A percentile compares a stretch with the other conserved stretches of the same genome.
These are phyloP conservation scores for Leishmania arabica DNA, from an alignment of 208 protist genomes.

Conservation along the genomic window DNA sequence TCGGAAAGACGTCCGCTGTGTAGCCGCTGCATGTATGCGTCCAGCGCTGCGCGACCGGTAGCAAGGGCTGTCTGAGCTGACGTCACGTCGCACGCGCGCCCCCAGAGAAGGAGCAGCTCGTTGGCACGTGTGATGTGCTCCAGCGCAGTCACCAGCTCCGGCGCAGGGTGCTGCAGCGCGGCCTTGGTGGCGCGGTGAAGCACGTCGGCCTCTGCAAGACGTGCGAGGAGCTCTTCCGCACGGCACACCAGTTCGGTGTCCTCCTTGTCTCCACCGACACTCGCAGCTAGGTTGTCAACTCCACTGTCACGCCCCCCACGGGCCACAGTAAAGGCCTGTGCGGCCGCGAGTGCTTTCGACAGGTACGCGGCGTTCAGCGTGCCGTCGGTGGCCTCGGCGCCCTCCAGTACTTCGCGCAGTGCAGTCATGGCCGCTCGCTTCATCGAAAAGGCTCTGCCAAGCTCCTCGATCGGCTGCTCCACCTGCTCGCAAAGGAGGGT, in stretches of 20 bases:
- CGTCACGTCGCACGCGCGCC: slow-evolving; percentile 35
- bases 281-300: not conserved
- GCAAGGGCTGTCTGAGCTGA: slow-evolving; percentile 28
- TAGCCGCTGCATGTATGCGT: not conserved
- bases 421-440: slow-evolving; percentile 32
- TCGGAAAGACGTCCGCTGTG: not conserved
- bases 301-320: not conserved
- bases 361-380: slow-evolving; percentile 18
- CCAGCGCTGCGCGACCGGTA: slow-evolving; percentile 25
- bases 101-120: slow-evolving; percentile 53
- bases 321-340: slow-evolving; percentile 4
- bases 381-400: not conserved
- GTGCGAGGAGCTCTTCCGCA: slow-evolving; percentile 53
- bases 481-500: slow-evolving; percentile 50
- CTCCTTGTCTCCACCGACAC: not conserved
- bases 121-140: slow-evolving; percentile 68
- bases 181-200: slow-evolving; percentile 21
- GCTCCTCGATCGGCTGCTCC: slow-evolving; percentile 41
- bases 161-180: slow-evolving; percentile 30
- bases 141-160: slow-evolving; percentile 50
- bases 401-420: slow-evolving; percentile 38
- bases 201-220: slow-evolving; percentile 50
- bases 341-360: slow-evolving; percentile 24
- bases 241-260: slow-evolving; percentile 37
- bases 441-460: slow-evolving; percentile 33